Evolutionary conservation across 2,329 filamentous ascomycete genomes (phyloP), one percentile per base, ranked within the genome.

Genomic region (Arthrinium phaeospermum): DNA sequence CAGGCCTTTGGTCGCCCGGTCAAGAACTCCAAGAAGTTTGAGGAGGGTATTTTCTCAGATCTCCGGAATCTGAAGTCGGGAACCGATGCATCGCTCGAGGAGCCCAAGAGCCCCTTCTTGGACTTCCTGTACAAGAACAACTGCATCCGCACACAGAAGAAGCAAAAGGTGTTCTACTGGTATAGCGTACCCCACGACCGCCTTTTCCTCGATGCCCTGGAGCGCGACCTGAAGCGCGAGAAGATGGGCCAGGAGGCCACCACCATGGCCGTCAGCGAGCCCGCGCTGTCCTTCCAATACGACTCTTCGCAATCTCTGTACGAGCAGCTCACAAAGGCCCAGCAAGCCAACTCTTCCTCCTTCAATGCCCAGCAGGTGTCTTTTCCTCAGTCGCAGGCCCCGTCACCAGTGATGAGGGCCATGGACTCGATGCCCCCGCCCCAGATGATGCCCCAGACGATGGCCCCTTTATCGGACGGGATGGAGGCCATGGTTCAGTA

Each of bases 81-180:
- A 76, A 98, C 96, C 78, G 96, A 99, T 87, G 96, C 96, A 68
- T 98, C 96, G 57, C 91, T 99, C 73, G 96, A 99, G 85, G 96
- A 99, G 87, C 96, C 96, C 71, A 99, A 99, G 89, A 98, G 96
- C 85, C 92, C 94, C 1, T 99, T 99, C 85, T 90, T 99, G 74
- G 96, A 99, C 84, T 99, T 98, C 83, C 89, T 99, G 64, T 99
- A 99, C 91, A 99, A 99, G 90, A 99, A 99, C 90, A 99, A 99
- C 88, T 99, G 96, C 89, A 99, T 99, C 78, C 92, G 96, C 78
- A 99, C 96, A 49, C 96, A 99, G 85, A 99, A 99, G 91, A 99
- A 99, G 89, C 96, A 99, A 82, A 99, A 99, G 88, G 96, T 99
- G 76, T 99, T 99, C 81, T 99, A 98, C 86, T 99, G 96, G 96